These are phyloP conservation scores for Physcomitrium patens DNA, from an alignment of 225 moss, liverwort and hornwort genomes.

Conservation along the genomic window DNA sequence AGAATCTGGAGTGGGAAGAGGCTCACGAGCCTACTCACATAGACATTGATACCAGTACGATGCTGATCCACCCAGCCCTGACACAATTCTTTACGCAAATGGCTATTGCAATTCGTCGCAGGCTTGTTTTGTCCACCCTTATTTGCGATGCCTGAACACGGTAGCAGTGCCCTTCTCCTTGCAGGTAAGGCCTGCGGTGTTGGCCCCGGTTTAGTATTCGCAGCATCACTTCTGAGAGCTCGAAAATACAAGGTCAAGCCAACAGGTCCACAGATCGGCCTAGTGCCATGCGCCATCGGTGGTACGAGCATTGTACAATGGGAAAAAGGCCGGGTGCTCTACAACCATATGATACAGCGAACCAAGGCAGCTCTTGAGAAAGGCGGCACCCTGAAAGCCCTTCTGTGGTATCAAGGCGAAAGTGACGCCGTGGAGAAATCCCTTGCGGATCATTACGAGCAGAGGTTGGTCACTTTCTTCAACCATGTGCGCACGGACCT, in stretches of 20 bases:
- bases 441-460: constrained; percentile 43
- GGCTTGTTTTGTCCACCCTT: background rate
- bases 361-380: constrained; percentile 47
- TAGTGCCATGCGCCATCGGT: constrained; percentile 78
- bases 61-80: background rate
- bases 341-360: constrained; percentile 61
- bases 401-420: constrained; percentile 87
- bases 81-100: background rate
- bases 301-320: constrained; percentile 64
- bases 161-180: background rate
- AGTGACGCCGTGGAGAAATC: constrained; percentile 48
- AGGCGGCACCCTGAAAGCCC: constrained; percentile 49
- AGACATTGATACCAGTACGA: constrained; percentile 62
- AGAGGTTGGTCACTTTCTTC: constrained; percentile 53
- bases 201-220: constrained; percentile 80
- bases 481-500: constrained; percentile 62
- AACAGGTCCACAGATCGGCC: constrained; percentile 46
- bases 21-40: constrained; percentile 75
- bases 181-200: constrained; percentile 67
- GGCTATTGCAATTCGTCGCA: background rate
- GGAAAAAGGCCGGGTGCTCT: constrained; percentile 56
- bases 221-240: constrained; percentile 56
- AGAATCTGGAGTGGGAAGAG: constrained; percentile 61
- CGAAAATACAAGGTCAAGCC: constrained; percentile 41
- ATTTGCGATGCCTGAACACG: background rate